Evolutionary conservation across 768 basidiomycete species (phyloP).

Genomic region (Mycena capillaripes): DNA sequence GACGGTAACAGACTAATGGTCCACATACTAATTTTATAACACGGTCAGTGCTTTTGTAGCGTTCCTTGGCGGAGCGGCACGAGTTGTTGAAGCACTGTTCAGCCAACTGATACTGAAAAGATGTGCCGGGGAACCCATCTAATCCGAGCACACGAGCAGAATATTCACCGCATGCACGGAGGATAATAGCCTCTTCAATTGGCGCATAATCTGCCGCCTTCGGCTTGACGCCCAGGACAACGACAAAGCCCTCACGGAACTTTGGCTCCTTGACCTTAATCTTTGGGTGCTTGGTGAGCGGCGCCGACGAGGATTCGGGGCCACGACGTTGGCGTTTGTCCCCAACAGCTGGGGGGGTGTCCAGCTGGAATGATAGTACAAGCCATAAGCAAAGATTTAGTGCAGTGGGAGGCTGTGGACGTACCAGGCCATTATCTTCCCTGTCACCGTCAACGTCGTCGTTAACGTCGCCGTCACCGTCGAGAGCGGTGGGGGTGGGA

Average conservation of each 20-base stretch:
- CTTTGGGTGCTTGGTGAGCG: background rate
- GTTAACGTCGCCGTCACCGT: background rate
- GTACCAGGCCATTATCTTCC: too few relatives aligned
- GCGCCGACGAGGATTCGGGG: background rate
- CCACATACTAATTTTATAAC: background rate
- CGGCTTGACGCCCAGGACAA: background rate
- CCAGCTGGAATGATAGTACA: background rate
- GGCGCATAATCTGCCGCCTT: conserved; percentile 12
- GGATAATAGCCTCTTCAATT: background rate
- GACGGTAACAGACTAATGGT: background rate
- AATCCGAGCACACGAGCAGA: background rate
- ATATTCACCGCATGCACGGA: background rate
- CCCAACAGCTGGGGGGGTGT: background rate
- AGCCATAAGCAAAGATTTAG: background rate
- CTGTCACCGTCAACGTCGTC: too few relatives aligned
- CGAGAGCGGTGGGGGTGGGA: background rate
- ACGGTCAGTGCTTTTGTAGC: background rate
- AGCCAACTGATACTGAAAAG: background rate
- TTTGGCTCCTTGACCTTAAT: conserved; percentile 1
- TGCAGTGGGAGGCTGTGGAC: too few relatives aligned
- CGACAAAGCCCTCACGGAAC: conserved; percentile 3
- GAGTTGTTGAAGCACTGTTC: background rate
- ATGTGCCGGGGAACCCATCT: background rate
- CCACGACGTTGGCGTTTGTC: background rate
- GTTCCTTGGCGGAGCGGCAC: background rate